Evolutionary conservation across 305 asterid species (phyloP).

Genomic region (Petunia hybrid): DNA sequence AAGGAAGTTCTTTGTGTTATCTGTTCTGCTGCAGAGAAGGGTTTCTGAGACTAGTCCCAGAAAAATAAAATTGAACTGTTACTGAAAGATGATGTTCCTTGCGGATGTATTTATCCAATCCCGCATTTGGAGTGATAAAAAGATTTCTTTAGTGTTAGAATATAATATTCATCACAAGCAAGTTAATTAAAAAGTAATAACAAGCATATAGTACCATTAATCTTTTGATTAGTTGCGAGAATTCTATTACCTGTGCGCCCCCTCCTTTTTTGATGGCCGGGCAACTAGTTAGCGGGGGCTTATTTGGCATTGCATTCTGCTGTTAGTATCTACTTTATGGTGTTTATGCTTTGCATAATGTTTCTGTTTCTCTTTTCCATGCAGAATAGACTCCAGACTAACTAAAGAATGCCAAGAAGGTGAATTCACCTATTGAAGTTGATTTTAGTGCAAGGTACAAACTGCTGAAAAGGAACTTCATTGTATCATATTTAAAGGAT

Average conservation of each 20-base stretch:
- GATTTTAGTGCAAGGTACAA: conserved; percentile 45
- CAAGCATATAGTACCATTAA: background rate
- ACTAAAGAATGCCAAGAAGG: conserved; percentile 62
- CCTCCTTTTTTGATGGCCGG: too few relatives aligned
- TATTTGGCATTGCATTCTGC: conserved; percentile 12
- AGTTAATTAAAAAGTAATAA: background rate
- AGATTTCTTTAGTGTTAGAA: too few relatives aligned
- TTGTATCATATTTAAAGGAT: conserved; percentile 41
- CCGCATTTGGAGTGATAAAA: background rate
- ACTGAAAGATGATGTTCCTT: background rate
- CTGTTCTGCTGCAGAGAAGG: conserved; percentile 23
- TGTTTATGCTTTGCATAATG: conserved; percentile 34
- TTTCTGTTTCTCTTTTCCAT: conserved; percentile 41
- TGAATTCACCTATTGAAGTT: conserved; percentile 59
- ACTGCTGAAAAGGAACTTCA: conserved; percentile 42
- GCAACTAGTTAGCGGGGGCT: background rate
- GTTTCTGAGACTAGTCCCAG: background rate
- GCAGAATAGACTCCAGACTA: conserved; percentile 70
- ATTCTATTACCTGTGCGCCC: background rate
- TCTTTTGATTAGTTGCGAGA: background rate
- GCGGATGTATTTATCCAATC: background rate
- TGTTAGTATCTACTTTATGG: conserved; percentile 14
- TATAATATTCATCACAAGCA: background rate
- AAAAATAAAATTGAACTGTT: background rate
- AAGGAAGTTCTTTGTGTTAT: background rate